Conservation (phyloP, 2,329 filamentous ascomycete genomes). For the Raffaelea deltoideospora region DNA sequence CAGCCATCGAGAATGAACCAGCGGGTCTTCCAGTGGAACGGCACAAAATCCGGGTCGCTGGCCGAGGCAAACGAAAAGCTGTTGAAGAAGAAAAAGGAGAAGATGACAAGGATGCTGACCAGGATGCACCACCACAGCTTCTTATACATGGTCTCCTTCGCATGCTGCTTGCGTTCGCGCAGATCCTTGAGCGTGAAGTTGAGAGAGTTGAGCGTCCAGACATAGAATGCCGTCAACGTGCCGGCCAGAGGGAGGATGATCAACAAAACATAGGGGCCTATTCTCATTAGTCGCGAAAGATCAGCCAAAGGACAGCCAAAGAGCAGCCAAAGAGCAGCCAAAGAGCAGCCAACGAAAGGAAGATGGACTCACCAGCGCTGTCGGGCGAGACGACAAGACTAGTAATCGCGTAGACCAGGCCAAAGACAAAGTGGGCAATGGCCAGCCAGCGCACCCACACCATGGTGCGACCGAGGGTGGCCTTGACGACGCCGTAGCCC, state of each 20-base stretch:
- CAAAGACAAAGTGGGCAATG: slow-evolving; percentile 86
- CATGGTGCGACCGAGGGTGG: slow-evolving; percentile 83
- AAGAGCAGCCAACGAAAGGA: not conserved
- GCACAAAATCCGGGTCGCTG: slow-evolving; percentile 76
- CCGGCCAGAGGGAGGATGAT: slow-evolving; percentile 85
- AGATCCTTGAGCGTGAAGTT: slow-evolving; percentile 93
- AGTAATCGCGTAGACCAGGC: slow-evolving; percentile 80
- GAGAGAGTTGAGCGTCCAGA: slow-evolving; percentile 94
- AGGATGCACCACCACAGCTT: slow-evolving; percentile 98
- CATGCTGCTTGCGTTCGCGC: slow-evolving; percentile 82
- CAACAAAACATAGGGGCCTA: slow-evolving; percentile 75
- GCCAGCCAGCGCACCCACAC: slow-evolving; percentile 83
- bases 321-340: not conserved
- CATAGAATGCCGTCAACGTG: slow-evolving; percentile 90
- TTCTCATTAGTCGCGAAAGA: slow-evolving; percentile 7
- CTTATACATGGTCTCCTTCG: slow-evolving; percentile 92
- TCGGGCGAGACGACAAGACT: slow-evolving; percentile 83
- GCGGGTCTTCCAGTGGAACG: slow-evolving; percentile 89
- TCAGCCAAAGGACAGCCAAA: not conserved
- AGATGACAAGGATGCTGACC: slow-evolving; percentile 83
- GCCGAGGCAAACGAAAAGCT: slow-evolving; percentile 85
- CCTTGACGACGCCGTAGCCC: slow-evolving; percentile 97
- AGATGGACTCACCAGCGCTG: slow-evolving; percentile 43
- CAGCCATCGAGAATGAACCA: slow-evolving; percentile 98
- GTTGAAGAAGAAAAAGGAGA: slow-evolving; percentile 97